Evolutionary conservation across 768 basidiomycete genomes (phyloP), one percentile per base, ranked within the genome.

Genomic region (Mrakia blollopis): DNA sequence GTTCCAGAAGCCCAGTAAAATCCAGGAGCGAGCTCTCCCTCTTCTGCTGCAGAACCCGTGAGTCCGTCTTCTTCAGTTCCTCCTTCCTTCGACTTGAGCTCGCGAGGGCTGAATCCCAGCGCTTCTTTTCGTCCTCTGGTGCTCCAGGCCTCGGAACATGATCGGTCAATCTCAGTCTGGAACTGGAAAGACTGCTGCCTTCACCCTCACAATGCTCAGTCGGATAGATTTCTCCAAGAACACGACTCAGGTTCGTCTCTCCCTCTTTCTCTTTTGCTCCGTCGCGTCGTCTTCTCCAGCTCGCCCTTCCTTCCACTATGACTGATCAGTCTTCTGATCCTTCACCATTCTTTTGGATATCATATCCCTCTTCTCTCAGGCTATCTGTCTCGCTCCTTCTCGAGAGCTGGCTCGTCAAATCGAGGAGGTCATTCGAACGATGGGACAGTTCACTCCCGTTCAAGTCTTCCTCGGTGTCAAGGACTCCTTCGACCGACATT

Each of bases 81-180:
- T 2, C 4, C 39, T 21, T 14, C 54, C 16, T 11, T 54, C 32
- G 44, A 47, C 6, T 14, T 50, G 47, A 30, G 25, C 37, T 70
- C 52, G 30, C 57, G n/a, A 57, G 25, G 57, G 57, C 57, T 72
- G 39, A 44, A 52, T n/a, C 18, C 30, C 16, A 11, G 47, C 47
- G 3, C 44, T 72, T 30, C 37, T 13, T 28, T 25, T 44, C 54
- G 44, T 32, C 37, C 21, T 28, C 61, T 7, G 1, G 30, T 71
- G 32, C 30, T 28, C 0, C 82, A 99, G 96, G n/a, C 91, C 96
- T 16, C 91, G 90, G 72, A 98, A 98, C 85, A 95, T 98, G 91
- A 98, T 98, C 82, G 97, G 94, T 25, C 97, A 99, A 85, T 98
- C 95, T 72, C 97, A 99, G 82, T 98, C 97, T 47, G 97, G 97